A percentile compares a stretch with the other conserved stretches of the same genome.
Conservation (phyloP, 164 flowering plant species). For the Nymphaea colorata region DNA sequence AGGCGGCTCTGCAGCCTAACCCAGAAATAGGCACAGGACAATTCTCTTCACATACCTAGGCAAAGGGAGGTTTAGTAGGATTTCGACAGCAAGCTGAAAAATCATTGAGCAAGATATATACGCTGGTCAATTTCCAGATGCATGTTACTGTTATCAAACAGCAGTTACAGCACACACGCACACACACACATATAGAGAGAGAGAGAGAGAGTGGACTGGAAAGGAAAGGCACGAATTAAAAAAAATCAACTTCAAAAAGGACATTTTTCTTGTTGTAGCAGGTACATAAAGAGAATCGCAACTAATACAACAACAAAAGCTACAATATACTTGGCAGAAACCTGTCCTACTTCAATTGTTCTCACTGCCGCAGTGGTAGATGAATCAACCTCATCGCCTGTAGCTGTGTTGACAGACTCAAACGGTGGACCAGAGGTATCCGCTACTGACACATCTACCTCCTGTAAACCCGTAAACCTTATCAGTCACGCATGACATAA, state of each 20-base stretch:
- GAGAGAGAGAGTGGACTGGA: neutral
- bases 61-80: too few relatives aligned
- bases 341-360: neutral
- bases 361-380: neutral
- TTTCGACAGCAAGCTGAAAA: too few relatives aligned
- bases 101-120: too few relatives aligned
- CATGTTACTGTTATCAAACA: too few relatives aligned
- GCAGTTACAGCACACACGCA: too few relatives aligned
- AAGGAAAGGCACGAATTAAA: neutral
- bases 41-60: too few relatives aligned
- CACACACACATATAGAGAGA: neutral
- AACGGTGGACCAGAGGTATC: neutral
- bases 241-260: neutral
- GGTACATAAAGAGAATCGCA: neutral
- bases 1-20: too few relatives aligned
- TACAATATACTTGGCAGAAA: neutral
- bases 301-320: neutral
- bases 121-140: too few relatives aligned
- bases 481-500: neutral
- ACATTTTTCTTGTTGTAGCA: neutral
- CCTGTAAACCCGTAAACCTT: neutral
- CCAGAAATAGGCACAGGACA: too few relatives aligned
- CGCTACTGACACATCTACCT: neutral
- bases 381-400: neutral
- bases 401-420: neutral